Conservation (phyloP, 345 rosid species). For the Turnera subulata region DNA sequence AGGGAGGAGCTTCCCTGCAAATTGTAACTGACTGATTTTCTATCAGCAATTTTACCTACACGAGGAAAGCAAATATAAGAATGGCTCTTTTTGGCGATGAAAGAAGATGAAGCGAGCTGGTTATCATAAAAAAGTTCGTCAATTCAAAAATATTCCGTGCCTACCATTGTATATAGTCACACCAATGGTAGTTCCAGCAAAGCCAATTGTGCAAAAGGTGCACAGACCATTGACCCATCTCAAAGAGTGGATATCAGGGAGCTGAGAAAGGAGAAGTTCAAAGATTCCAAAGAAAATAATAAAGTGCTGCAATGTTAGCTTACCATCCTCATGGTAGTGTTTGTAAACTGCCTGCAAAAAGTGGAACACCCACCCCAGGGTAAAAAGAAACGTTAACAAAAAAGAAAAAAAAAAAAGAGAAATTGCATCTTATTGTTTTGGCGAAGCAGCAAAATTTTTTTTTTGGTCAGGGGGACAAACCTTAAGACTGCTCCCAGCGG, state of each 20-base stretch:
- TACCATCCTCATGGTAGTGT: constrained; percentile 30
- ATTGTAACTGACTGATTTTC: constrained; percentile 34
- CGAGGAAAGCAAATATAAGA: background rate
- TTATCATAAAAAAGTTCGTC: background rate
- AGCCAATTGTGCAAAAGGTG: constrained; percentile 43
- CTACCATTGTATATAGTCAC: constrained; percentile 41
- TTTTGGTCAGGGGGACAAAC: constrained; percentile 23
- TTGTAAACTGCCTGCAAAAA: constrained; percentile 39
- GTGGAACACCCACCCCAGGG: no score
- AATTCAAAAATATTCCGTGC: background rate
- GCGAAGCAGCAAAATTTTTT: no score
- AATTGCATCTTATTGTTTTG: no score
- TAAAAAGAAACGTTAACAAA: no score
- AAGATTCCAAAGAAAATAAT: constrained; percentile 42
- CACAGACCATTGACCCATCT: constrained; percentile 48
- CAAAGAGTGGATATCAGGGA: constrained; percentile 46
- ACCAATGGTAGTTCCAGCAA: constrained; percentile 48
- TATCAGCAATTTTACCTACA: constrained; percentile 34
- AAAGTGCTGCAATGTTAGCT: constrained; percentile 40
- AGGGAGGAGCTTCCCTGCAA: constrained; percentile 41
- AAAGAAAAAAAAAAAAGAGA: no score
- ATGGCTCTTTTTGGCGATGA: background rate
- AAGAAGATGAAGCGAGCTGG: background rate
- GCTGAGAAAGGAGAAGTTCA: constrained; percentile 48
- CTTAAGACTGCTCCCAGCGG: constrained; percentile 56